Evolutionary conservation across 257 asterid genomes (phyloP).

Genomic region (Forsythia viridissima): DNA sequence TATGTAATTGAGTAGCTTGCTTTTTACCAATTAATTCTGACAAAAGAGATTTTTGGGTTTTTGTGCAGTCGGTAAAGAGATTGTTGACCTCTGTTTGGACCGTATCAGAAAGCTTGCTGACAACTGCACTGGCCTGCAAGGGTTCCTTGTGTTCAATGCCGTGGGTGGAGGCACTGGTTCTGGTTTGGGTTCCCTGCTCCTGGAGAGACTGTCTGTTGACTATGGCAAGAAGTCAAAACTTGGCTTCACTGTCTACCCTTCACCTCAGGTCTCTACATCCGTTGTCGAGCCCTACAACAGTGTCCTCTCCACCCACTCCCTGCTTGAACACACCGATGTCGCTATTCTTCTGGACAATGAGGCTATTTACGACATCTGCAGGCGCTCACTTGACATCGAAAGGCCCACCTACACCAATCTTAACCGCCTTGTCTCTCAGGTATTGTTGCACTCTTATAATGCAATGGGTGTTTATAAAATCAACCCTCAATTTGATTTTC

Average conservation of each 20-base stretch:
- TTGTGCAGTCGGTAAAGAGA: slow-evolving; percentile 45
- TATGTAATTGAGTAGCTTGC: neutral
- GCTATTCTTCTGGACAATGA: slow-evolving; percentile 43
- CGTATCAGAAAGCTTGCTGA: slow-evolving; percentile 50
- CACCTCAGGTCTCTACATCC: slow-evolving; percentile 51
- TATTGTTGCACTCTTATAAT: neutral
- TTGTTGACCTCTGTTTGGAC: slow-evolving; percentile 50
- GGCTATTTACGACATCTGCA: slow-evolving; percentile 51
- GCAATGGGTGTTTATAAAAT: neutral
- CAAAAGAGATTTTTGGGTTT: neutral
- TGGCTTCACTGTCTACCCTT: slow-evolving; percentile 47
- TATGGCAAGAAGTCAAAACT: slow-evolving; percentile 39
- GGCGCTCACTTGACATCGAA: slow-evolving; percentile 46
- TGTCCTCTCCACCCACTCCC: slow-evolving; percentile 51
- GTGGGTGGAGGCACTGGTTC: slow-evolving; percentile 43
- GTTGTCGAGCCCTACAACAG: slow-evolving; percentile 54
- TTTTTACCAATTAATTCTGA: neutral
- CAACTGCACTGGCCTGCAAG: slow-evolving; percentile 47
- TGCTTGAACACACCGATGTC: slow-evolving; percentile 53
- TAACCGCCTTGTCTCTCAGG: slow-evolving; percentile 50
- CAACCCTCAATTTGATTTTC: neutral
- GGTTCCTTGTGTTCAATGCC: slow-evolving; percentile 42
- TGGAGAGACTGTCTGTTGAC: slow-evolving; percentile 34
- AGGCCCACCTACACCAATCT: slow-evolving; percentile 50
- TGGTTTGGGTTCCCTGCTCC: slow-evolving; percentile 35